phyloP scores from a whole-genome alignment of 495 filamentous ascomycete genomes.

The Tuber umbilicatum region DNA sequence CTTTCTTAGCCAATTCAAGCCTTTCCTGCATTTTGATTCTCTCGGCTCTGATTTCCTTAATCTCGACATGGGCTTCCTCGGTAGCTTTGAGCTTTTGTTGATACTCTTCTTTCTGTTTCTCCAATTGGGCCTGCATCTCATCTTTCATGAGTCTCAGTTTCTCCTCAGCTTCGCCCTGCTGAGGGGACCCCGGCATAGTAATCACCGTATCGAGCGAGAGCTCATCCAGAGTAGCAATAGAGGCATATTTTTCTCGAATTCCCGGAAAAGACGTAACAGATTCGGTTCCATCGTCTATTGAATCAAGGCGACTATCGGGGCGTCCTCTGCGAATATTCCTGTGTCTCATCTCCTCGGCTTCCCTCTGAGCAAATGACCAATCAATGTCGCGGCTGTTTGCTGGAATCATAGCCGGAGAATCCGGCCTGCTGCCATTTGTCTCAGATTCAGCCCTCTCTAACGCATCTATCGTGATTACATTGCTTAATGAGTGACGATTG shows the following conservation, averaged over 20 bases:
- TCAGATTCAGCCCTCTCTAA: constrained; percentile 51
- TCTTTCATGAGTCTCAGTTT: constrained; percentile 67
- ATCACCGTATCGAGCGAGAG: constrained; percentile 91
- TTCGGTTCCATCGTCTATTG: constrained; percentile 51
- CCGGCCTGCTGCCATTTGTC: constrained; percentile 58
- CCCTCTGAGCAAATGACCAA: constrained; percentile 89
- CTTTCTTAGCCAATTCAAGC: constrained; percentile 67
- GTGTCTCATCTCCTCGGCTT: constrained; percentile 89
- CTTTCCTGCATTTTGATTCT: constrained; percentile 82
- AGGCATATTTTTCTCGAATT: constrained; percentile 90
- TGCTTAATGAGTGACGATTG: constrained; percentile 72
- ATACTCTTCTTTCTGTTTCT: constrained; percentile 79
- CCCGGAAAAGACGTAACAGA: constrained; percentile 75
- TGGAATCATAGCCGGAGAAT: constrained; percentile 66
- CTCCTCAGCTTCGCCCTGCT: constrained; percentile 65
- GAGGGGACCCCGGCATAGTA: constrained; percentile 89
- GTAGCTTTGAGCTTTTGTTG: constrained; percentile 71
- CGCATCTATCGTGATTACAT: constrained; percentile 51
- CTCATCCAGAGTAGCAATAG: constrained; percentile 89
- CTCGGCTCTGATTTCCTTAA: constrained; percentile 76
- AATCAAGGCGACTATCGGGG: constrained; percentile 75
- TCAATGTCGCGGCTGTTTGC: constrained; percentile 75
- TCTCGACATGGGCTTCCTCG: constrained; percentile 69
- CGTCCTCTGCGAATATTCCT: constrained; percentile 71
- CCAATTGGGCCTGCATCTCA: constrained; percentile 80